A percentile compares a stretch with the other conserved stretches of the same genome.
phyloP scores from a whole-genome alignment of 2,329 filamentous ascomycete species.

The Exophiala xenobiotica region DNA sequence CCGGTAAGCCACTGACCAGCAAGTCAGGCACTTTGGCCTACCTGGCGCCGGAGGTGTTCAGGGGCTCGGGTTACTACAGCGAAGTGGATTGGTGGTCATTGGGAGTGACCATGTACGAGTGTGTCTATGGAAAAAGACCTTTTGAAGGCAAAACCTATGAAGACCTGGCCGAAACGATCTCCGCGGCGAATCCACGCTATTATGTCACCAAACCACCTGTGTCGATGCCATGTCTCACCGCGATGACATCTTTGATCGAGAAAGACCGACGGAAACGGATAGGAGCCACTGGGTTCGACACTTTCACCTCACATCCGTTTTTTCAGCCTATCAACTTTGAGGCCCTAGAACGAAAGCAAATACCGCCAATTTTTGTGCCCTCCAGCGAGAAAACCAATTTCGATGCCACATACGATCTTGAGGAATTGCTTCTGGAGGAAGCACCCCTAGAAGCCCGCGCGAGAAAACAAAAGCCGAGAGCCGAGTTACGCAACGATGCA shows the following conservation, averaged over 20 bases:
- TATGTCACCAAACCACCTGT: slow-evolving; percentile 92
- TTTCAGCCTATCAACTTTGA: slow-evolving; percentile 84
- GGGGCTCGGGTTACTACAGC: slow-evolving; percentile 81
- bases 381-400: slow-evolving; percentile 99
- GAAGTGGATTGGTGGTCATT: slow-evolving; percentile 99
- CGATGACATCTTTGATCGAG: slow-evolving; percentile 80
- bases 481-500: slow-evolving; percentile 88
- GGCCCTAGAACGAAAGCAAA: slow-evolving; percentile 77
- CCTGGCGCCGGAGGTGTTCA: slow-evolving; percentile 91
- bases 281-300: slow-evolving; percentile 77
- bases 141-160: slow-evolving; percentile 89
- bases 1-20: slow-evolving; percentile 80
- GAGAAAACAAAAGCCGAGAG: slow-evolving; percentile 87
- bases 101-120: slow-evolving; percentile 97
- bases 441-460: slow-evolving; percentile 91
- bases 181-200: slow-evolving; percentile 78
- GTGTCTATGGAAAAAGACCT: slow-evolving; percentile 98
- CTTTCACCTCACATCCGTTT: slow-evolving; percentile 84
- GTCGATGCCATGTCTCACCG: slow-evolving; percentile 81
- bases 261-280: slow-evolving; percentile 77
- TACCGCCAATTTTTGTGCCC: slow-evolving; percentile 87
- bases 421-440: slow-evolving; percentile 90
- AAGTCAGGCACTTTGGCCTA: slow-evolving; percentile 97
- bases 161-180: slow-evolving; percentile 74
- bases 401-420: slow-evolving; percentile 94